Conservation (phyloP, 495 filamentous ascomycete species). For the Ascobolus immersus region DNA sequence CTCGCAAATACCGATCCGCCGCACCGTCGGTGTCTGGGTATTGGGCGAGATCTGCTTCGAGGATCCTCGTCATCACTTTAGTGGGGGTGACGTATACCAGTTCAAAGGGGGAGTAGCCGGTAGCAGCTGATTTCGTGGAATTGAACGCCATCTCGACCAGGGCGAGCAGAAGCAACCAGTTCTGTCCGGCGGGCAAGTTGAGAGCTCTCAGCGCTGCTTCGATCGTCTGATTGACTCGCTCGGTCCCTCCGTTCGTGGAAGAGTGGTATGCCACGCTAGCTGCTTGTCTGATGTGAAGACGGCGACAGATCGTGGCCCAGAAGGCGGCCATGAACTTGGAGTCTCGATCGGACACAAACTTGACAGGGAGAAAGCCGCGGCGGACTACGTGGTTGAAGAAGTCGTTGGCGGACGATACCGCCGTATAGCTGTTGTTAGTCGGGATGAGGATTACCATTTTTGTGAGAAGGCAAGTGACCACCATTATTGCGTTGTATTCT, state of each 20-base stretch:
- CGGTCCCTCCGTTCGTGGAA: neutral
- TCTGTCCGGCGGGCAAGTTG: neutral
- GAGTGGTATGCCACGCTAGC: too few species aligned
- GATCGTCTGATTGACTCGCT: neutral
- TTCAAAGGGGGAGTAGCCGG: neutral
- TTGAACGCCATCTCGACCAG: neutral
- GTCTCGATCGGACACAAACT: constrained; percentile 2
- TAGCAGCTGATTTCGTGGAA: neutral
- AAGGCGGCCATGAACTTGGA: constrained; percentile 1
- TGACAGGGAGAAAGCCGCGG: neutral
- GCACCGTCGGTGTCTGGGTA: too few species aligned
- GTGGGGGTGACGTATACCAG: neutral
- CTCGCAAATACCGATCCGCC: too few species aligned
- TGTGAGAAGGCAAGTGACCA: too few species aligned
- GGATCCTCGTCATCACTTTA: neutral
- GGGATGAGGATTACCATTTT: neutral
- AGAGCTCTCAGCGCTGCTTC: neutral
- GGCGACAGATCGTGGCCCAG: neutral
- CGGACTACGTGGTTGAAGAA: constrained; percentile 1
- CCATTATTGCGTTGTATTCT: neutral
- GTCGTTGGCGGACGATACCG: neutral
- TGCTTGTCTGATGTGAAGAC: neutral
- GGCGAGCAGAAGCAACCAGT: neutral
- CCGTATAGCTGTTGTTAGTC: neutral
- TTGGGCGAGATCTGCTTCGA: neutral